Base-by-base conservation (phyloP, 1,139 yeast species). In the Geotrichum candidum region DNA sequence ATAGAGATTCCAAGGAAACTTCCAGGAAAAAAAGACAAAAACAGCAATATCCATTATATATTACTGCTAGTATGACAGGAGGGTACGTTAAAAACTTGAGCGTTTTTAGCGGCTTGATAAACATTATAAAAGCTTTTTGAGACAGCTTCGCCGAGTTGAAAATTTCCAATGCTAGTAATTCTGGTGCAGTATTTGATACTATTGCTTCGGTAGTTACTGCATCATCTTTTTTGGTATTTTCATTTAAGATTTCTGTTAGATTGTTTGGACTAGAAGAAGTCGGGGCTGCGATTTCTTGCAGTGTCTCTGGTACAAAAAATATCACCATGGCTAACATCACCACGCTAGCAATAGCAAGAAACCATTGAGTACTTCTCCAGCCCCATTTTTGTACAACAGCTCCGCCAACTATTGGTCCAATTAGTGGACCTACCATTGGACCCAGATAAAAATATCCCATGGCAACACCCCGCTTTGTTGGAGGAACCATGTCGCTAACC, bases 311-410 rank as follows among this genome's bases (percentile, higher is more conserved):
- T 18, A 90, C 76, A 1, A 79, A 75, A 56, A 88, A 78, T 1
- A 83, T 67, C 54, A 89, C 76, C 56, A 82, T 67, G 0, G 83
- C 23, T 38, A 81, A 77, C 62, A 84, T 81, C 15, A 80, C 72
- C 0, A 86, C 90, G 0, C 90, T 82, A 53, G 87, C 74, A 45
- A 87, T 86, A 41, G 87, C 89, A 73, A 89, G 76, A 61, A 88
- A 84, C 95, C 96, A 90, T 70, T 88, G 95, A 2, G 96, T 88
- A 1, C 94, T 90, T 71, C 96, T 79, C 96, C 96, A 90, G 6
- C 90, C 90, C 87, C 91, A 88, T 11, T 80, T 80, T 58, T 82
- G 78, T 4, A 89, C 82, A 33, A 90, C 81, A 1, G 86, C 84
- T 64, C 96, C 95, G 59, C 96, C 96, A 54, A 90, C 73, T 38